Evolutionary conservation across 768 basidiomycete species (phyloP).

Genomic region (Termitomyces sp.): DNA sequence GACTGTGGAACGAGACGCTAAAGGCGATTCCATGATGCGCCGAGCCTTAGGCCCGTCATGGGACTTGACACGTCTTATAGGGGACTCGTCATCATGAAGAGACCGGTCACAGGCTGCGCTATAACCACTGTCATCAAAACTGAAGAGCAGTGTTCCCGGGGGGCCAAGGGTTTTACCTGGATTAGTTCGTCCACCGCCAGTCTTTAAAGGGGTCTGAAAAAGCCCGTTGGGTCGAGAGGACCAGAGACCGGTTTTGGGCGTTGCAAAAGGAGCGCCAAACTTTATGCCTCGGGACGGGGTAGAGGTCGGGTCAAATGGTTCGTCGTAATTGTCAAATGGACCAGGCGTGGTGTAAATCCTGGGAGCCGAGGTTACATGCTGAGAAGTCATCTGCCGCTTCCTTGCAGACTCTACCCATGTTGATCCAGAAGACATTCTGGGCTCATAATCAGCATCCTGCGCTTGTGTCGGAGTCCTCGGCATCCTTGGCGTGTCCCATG

Average conservation of each 20-base stretch:
- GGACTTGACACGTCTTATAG: conserved; percentile 39
- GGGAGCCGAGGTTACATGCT: conserved; percentile 29
- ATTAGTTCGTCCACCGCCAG: conserved; percentile 24
- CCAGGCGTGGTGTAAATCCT: conserved; percentile 38
- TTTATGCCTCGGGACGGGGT: conserved; percentile 78
- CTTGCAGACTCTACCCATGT: conserved; percentile 49
- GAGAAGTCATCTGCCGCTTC: conserved; percentile 53
- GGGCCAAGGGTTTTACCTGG: conserved; percentile 23
- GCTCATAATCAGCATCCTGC: conserved; percentile 19
- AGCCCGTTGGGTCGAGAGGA: conserved; percentile 34
- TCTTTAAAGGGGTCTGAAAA: conserved; percentile 51
- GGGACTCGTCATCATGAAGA: conserved; percentile 44
- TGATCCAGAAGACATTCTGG: conserved; percentile 26
- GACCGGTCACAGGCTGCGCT: conserved; percentile 19
- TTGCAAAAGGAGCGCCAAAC: conserved; percentile 52
- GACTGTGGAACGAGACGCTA: conserved; percentile 19
- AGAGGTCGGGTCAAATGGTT: conserved; percentile 73
- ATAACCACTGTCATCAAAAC: conserved; percentile 25
- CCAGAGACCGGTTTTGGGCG: conserved; percentile 57
- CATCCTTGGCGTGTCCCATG: conserved; percentile 38
- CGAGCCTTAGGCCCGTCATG: conserved; percentile 27
- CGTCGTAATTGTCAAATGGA: conserved; percentile 33
- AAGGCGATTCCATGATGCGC: conserved; percentile 29
- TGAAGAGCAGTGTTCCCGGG: conserved; percentile 21
- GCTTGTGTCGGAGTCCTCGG: conserved; percentile 50